A percentile compares a stretch with the other conserved stretches of the same genome.
Conservation (phyloP, 2,329 filamentous ascomycete genomes). For the Dactylellina parvicollis region DNA sequence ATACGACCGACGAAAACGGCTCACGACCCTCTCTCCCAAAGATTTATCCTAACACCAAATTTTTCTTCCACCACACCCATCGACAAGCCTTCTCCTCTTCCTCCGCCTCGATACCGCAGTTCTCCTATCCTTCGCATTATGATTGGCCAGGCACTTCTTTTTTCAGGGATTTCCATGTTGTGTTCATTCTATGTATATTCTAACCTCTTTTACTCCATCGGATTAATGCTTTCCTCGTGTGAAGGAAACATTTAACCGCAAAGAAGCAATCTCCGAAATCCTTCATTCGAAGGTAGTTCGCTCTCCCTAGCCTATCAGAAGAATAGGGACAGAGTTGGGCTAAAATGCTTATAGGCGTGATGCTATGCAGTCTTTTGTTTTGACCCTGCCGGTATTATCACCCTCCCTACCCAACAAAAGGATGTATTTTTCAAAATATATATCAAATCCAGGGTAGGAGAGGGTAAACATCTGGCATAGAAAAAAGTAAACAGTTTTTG, state of each 20-base stretch:
- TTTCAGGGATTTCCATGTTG: slow-evolving; percentile 34
- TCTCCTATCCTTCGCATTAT: slow-evolving; percentile 35
- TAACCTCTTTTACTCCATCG: slow-evolving; percentile 39
- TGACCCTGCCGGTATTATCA: slow-evolving; percentile 52
- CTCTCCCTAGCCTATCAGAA: not conserved
- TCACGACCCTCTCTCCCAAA: slow-evolving; percentile 7
- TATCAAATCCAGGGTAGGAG: slow-evolving; percentile 49
- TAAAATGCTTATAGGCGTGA: slow-evolving; percentile 34
- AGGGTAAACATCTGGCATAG: slow-evolving; percentile 54
- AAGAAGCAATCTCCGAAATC: not conserved
- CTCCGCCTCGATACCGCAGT: slow-evolving; percentile 8
- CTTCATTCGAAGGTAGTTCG: not conserved
- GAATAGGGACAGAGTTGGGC: not conserved
- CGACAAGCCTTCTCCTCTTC: slow-evolving; percentile 6
- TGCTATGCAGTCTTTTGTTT: not conserved
- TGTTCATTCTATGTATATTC: slow-evolving; percentile 54
- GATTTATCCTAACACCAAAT: slow-evolving; percentile 1
- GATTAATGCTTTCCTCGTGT: slow-evolving; percentile 32
- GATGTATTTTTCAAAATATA: slow-evolving; percentile 13
- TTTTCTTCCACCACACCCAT: not conserved
- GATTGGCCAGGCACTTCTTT: slow-evolving; percentile 28
- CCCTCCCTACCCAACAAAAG: slow-evolving; percentile 52
- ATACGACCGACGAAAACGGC: slow-evolving; percentile 17
- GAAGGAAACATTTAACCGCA: slow-evolving; percentile 39
- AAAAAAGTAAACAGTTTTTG: slow-evolving; percentile 18